Percentiles rank a stretch among this genome's conserved stretches.
Conservation (phyloP, 768 basidiomycete genomes). For the Tephrocybe rancida region DNA sequence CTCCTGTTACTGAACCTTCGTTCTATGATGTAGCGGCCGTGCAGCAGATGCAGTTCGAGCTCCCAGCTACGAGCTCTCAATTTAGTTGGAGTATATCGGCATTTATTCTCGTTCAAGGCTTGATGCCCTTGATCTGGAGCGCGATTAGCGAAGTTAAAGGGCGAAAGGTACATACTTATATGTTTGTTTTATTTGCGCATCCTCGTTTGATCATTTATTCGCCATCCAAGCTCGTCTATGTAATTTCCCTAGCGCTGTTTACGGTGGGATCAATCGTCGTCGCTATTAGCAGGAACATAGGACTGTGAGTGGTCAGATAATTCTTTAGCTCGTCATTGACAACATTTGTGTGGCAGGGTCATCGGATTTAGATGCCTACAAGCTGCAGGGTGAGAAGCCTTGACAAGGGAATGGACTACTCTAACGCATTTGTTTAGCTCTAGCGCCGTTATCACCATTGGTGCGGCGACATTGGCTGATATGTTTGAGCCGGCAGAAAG, state of each 20-base stretch:
- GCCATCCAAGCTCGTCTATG: constrained; percentile 48
- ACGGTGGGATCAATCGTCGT: constrained; percentile 57
- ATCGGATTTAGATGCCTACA: constrained; percentile 74
- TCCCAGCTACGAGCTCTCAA: constrained; percentile 60
- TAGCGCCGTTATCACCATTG: constrained; percentile 46
- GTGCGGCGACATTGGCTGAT: constrained; percentile 78
- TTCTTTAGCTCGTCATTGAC: neutral
- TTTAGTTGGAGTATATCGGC: constrained; percentile 70
- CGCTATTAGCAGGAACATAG: constrained; percentile 56
- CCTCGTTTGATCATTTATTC: constrained; percentile 1
- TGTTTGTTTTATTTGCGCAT: neutral
- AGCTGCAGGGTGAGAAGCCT: constrained; percentile 53
- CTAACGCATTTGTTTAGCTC: constrained; percentile 10
- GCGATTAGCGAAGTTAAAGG: constrained; percentile 76
- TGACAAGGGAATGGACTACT: neutral
- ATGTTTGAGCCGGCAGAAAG: constrained; percentile 76
- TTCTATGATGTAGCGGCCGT: constrained; percentile 55
- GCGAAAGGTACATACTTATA: constrained; percentile 55
- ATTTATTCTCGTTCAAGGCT: constrained; percentile 77
- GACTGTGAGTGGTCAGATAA: constrained; percentile 33
- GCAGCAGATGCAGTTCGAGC: constrained; percentile 54
- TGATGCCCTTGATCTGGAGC: constrained; percentile 68
- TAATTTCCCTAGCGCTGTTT: constrained; percentile 53
- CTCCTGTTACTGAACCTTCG: neutral
- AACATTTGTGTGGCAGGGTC: constrained; percentile 34